These are phyloP conservation scores for Aureobasidium sp. DNA, from an alignment of 2,329 filamentous ascomycete genomes.

Conservation along the genomic window DNA sequence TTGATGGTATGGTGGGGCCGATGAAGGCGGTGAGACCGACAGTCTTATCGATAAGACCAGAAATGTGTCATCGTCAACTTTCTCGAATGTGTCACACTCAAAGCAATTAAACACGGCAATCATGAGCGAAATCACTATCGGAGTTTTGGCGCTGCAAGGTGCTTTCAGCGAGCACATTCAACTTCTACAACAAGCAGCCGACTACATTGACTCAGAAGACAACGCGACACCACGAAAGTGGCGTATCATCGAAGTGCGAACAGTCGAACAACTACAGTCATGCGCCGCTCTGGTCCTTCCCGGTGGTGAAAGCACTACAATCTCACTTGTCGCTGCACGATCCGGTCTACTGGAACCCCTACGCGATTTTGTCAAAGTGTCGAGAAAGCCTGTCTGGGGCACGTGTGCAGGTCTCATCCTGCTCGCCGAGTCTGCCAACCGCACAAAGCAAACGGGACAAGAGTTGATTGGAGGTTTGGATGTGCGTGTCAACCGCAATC, in stretches of 20 bases:
- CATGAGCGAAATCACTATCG: constrained; percentile 42
- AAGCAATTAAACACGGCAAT: not conserved
- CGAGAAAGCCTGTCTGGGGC: constrained; percentile 82
- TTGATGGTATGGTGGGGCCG: not conserved
- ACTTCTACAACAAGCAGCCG: constrained; percentile 62
- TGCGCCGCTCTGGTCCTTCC: constrained; percentile 86
- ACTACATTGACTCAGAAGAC: constrained; percentile 34
- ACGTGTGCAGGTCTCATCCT: constrained; percentile 93
- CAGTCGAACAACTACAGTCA: constrained; percentile 56
- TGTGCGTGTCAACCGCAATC: constrained; percentile 85
- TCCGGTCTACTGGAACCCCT: constrained; percentile 77
- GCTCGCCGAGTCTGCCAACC: constrained; percentile 78
- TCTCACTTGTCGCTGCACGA: constrained; percentile 77
- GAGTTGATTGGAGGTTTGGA: constrained; percentile 87
- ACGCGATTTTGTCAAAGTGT: constrained; percentile 80
- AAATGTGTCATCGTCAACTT: not conserved
- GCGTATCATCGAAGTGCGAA: constrained; percentile 73
- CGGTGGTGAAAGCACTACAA: constrained; percentile 90
- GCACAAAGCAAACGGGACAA: constrained; percentile 84
- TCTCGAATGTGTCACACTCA: not conserved
- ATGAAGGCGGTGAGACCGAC: not conserved
- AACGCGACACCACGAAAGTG: constrained; percentile 34
- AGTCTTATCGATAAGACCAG: not conserved
- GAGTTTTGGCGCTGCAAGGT: constrained; percentile 74
- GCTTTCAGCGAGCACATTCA: constrained; percentile 84